Evolutionary conservation across 1,284 basidiomycete genomes (phyloP).

Genomic region (Malassezia yamatoensis): DNA sequence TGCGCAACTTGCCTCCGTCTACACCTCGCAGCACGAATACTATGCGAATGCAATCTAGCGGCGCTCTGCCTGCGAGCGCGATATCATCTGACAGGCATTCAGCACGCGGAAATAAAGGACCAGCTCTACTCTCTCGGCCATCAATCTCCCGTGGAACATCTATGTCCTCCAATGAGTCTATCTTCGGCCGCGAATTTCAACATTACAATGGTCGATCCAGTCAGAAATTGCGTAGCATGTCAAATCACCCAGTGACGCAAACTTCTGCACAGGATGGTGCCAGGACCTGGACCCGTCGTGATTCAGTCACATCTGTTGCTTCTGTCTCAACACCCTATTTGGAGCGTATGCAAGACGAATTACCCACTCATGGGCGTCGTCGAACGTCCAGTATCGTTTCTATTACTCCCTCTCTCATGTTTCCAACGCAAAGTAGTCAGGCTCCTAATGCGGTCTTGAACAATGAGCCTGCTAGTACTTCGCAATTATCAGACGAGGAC

Average conservation of each 20-base stretch:
- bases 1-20: not conserved
- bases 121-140: not conserved
- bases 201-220: not conserved
- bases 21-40: not conserved
- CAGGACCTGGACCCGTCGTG: not conserved
- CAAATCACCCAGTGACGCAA: not conserved
- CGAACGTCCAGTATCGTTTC: conserved; percentile 18
- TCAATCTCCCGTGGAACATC: not conserved
- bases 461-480: not conserved
- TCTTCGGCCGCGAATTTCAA: not conserved
- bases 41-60: not conserved
- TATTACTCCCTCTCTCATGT: conserved; percentile 15
- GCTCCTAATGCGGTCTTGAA: not conserved
- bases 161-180: not conserved
- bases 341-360: not conserved
- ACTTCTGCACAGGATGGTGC: not conserved
- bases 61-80: not conserved
- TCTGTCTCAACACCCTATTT: conserved; percentile 1
- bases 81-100: not conserved
- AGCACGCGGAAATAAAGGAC: not conserved
- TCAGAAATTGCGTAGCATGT: not conserved
- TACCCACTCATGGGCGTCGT: not conserved
- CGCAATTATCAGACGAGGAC: not conserved
- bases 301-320: not conserved
- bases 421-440: not conserved